Evolutionary conservation across 2,329 filamentous ascomycete genomes (phyloP).

Genomic region (Acrocalymma vagum): DNA sequence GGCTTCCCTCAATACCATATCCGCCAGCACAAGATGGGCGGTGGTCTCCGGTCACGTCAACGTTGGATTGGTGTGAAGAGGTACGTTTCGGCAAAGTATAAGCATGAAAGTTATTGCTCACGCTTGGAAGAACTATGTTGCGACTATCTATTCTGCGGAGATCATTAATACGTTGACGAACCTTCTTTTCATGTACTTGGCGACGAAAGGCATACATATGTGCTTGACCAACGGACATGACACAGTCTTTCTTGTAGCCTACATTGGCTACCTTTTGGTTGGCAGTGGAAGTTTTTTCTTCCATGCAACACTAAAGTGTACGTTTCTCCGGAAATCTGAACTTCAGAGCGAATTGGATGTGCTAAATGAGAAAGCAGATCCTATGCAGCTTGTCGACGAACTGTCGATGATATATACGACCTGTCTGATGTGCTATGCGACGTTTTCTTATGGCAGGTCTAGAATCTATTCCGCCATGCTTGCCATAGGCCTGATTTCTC

Average conservation of each 20-base stretch:
- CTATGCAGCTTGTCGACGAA: constrained; percentile 76
- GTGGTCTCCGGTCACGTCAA: constrained; percentile 76
- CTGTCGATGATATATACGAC: constrained; percentile 78
- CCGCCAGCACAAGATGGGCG: constrained; percentile 64
- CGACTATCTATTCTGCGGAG: constrained; percentile 78
- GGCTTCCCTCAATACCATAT: constrained; percentile 57
- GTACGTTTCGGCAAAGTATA: constrained; percentile 56
- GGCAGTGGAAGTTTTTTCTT: constrained; percentile 70
- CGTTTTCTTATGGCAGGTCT: constrained; percentile 74
- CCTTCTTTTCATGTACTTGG: constrained; percentile 80
- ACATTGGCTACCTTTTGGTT: constrained; percentile 68
- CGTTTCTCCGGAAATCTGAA: constrained; percentile 22
- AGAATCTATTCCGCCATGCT: constrained; percentile 61
- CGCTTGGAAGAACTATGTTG: constrained; percentile 71
- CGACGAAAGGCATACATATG: constrained; percentile 76
- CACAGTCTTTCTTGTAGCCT: constrained; percentile 74
- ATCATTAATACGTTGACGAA: constrained; percentile 86
- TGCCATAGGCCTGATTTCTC: constrained; percentile 62
- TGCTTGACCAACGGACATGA: constrained; percentile 79
- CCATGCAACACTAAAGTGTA: constrained; percentile 70
- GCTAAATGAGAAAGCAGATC: constrained; percentile 70
- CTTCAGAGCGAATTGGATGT: constrained; percentile 62
- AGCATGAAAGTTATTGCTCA: constrained; percentile 8
- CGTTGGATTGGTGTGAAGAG: constrained; percentile 84
- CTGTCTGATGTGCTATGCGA: constrained; percentile 73